phyloP scores from a whole-genome alignment of 2,329 filamentous ascomycete genomes.

The Fusarium ramigenum region DNA sequence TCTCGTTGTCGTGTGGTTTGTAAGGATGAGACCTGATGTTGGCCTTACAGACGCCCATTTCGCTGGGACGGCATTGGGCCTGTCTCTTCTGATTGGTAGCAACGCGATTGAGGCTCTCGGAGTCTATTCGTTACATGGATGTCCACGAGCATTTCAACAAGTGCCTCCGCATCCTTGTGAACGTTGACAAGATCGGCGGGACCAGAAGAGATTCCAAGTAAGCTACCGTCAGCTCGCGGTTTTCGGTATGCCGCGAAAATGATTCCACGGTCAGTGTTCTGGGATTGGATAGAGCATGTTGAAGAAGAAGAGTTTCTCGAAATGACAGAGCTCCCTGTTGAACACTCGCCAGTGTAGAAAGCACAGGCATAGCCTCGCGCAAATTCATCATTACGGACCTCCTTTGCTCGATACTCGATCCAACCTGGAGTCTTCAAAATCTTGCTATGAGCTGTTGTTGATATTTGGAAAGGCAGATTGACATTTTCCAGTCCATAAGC shows the following conservation, averaged over 20 bases:
- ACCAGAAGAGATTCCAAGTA: slow-evolving; percentile 47
- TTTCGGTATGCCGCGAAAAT: slow-evolving; percentile 66
- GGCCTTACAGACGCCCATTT: not conserved
- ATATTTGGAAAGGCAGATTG: slow-evolving; percentile 62
- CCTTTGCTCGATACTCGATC: slow-evolving; percentile 61
- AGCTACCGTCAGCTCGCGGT: slow-evolving; percentile 51
- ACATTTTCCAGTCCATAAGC: slow-evolving; percentile 63
- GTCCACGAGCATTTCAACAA: slow-evolving; percentile 63
- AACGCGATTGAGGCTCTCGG: slow-evolving; percentile 43
- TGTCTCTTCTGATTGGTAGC: slow-evolving; percentile 48
- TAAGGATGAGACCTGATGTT: not conserved
- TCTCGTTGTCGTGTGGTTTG: not conserved
- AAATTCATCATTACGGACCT: slow-evolving; percentile 55
- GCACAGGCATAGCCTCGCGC: slow-evolving; percentile 63
- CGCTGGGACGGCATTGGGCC: slow-evolving; percentile 50
- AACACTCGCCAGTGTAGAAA: slow-evolving; percentile 58
- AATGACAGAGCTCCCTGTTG: slow-evolving; percentile 39
- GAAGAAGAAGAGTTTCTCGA: slow-evolving; percentile 41
- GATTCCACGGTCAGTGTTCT: slow-evolving; percentile 59
- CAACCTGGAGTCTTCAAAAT: slow-evolving; percentile 61
- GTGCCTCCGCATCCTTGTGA: slow-evolving; percentile 59
- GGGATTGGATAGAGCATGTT: slow-evolving; percentile 34
- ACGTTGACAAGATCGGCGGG: slow-evolving; percentile 57
- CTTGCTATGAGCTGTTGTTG: slow-evolving; percentile 58
- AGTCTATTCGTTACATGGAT: slow-evolving; percentile 55